Evolutionary conservation across 1,139 yeast genomes (phyloP).

Genomic region (Pichia sp.): DNA sequence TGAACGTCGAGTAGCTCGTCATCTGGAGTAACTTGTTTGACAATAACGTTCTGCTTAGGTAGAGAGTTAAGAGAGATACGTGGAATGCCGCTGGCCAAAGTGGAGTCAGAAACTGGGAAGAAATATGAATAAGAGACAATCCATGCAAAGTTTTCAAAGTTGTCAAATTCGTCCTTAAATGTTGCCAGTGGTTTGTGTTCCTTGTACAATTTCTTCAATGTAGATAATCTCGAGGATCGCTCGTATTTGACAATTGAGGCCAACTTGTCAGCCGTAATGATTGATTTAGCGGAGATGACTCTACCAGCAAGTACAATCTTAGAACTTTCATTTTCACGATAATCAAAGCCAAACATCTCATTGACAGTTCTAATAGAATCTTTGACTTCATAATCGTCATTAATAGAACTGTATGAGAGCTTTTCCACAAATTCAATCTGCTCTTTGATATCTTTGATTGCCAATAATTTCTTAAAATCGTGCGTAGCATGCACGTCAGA

Average conservation of each 20-base stretch:
- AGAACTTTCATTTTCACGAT: conserved; percentile 2
- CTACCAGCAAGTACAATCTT: conserved; percentile 25
- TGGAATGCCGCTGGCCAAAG: conserved; percentile 26
- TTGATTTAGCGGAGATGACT: conserved; percentile 12
- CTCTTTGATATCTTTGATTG: conserved; percentile 3
- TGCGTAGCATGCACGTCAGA: conserved; percentile 20
- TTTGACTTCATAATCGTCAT: conserved; percentile 6
- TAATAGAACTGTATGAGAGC: background rate
- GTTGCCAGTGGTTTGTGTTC: conserved; percentile 11
- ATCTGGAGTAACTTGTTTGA: conserved; percentile 4
- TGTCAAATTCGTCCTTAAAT: conserved; percentile 30
- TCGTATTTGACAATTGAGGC: conserved; percentile 23
- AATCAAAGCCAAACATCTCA: conserved; percentile 8
- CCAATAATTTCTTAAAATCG: conserved; percentile 8
- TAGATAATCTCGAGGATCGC: conserved; percentile 18
- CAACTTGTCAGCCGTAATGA: conserved; percentile 12
- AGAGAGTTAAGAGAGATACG: conserved; percentile 26
- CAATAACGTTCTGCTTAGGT: conserved; percentile 6
- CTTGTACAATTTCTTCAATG: conserved; percentile 12
- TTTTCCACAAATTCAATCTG: conserved; percentile 1
- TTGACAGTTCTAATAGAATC: conserved; percentile 1
- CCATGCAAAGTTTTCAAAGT: conserved; percentile 43
- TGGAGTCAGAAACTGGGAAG: conserved; percentile 30
- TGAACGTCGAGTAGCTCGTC: conserved; percentile 38
- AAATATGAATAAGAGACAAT: conserved; percentile 40